Evolutionary conservation across 2,329 filamentous ascomycete genomes (phyloP).

Genomic region (Sodiomyces alkalinus): DNA sequence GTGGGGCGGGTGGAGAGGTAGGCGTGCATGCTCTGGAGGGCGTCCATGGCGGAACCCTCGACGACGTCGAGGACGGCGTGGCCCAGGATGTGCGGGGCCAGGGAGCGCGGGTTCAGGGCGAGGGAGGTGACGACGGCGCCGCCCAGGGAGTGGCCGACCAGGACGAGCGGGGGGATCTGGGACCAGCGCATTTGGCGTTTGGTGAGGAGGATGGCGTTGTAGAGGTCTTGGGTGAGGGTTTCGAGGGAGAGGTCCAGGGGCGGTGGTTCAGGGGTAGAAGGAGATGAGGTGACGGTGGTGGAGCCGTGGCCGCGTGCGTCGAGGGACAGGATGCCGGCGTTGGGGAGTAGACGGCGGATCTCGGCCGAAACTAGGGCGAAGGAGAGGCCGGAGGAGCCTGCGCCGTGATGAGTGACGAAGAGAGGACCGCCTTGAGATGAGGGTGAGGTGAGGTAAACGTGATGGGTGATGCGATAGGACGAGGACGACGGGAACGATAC

Average conservation of each 20-base stretch:
- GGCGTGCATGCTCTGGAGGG: constrained; percentile 82
- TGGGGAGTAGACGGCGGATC: constrained; percentile 60
- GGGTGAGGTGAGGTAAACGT: constrained; percentile 80
- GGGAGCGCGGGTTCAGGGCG: constrained; percentile 47
- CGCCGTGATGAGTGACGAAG: constrained; percentile 90
- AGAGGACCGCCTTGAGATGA: constrained; percentile 53
- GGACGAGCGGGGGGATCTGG: constrained; percentile 55
- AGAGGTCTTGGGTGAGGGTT: constrained; percentile 58
- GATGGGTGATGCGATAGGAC: constrained; percentile 50
- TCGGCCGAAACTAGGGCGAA: constrained; percentile 73
- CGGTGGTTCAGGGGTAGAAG: constrained; percentile 1
- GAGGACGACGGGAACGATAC: no score
- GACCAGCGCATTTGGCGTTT: constrained; percentile 57
- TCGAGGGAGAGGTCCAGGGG: constrained; percentile 53
- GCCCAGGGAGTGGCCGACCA: constrained; percentile 86
- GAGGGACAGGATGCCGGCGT: constrained; percentile 68
- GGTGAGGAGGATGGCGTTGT: constrained; percentile 53
- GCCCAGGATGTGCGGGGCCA: constrained; percentile 40
- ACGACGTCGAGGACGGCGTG: constrained; percentile 91
- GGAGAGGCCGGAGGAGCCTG: constrained; percentile 73
- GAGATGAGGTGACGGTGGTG: constrained; percentile 32
- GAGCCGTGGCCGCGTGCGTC: constrained; percentile 81
- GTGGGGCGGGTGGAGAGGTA: constrained; percentile 72
- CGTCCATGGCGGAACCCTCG: constrained; percentile 90
- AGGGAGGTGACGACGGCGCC: constrained; percentile 82